Evolutionary conservation across 495 filamentous ascomycete species (phyloP).

Genomic region (Penicillium goetzii): DNA sequence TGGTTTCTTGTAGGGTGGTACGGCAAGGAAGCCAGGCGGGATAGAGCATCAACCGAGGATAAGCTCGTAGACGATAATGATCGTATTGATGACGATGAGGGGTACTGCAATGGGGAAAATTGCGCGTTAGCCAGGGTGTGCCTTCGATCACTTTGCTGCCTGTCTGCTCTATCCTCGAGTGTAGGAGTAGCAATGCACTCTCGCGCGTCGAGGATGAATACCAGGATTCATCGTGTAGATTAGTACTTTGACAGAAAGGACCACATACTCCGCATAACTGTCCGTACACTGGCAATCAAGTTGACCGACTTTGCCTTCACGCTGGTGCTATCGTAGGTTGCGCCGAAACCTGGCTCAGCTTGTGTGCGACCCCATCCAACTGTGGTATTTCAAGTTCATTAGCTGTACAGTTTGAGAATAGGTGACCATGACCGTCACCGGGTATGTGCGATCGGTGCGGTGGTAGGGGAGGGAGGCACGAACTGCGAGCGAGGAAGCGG

Average conservation of each 20-base stretch:
- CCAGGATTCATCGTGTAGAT: neutral
- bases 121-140: conserved; percentile 21
- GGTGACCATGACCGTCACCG: neutral
- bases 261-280: conserved; percentile 88
- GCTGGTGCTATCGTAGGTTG: conserved; percentile 69
- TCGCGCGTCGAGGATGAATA: neutral
- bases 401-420: neutral
- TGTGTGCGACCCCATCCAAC: conserved; percentile 77
- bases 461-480: conserved; percentile 32
- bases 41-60: conserved; percentile 69
- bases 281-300: conserved; percentile 87
- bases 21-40: neutral
- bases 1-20: neutral
- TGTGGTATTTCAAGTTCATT: conserved; percentile 33
- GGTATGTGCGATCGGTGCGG: neutral
- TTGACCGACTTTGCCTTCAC: conserved; percentile 87
- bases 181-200: neutral
- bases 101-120: conserved; percentile 67
- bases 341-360: conserved; percentile 75
- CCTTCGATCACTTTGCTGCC: neutral
- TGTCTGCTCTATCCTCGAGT: neutral
- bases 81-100: conserved; percentile 85
- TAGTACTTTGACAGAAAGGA: neutral
- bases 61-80: conserved; percentile 88
- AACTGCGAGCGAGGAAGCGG: conserved; percentile 94